Conservation (phyloP, 1,284 basidiomycete species). For the Fistulinella cinereoalba region DNA sequence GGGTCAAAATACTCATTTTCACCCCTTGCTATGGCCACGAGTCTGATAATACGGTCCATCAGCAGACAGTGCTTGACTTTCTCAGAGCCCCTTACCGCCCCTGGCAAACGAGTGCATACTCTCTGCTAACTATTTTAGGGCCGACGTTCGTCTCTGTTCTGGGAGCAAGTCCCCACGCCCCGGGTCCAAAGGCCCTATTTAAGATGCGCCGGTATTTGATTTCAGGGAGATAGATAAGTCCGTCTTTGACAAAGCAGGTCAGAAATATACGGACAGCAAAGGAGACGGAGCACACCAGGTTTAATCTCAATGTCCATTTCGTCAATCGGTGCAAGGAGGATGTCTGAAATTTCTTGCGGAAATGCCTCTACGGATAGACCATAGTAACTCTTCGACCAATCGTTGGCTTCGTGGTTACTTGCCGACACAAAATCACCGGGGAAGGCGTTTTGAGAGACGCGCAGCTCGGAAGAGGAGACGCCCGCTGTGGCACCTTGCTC, state of each 20-base stretch:
- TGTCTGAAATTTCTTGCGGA: conserved; percentile 67
- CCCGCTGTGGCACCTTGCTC: conserved; percentile 8
- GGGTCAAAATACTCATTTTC: conserved; percentile 98
- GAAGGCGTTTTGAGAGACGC: conserved; percentile 22
- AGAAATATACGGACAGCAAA: neutral
- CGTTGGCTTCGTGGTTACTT: conserved; percentile 39
- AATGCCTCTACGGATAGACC: conserved; percentile 84
- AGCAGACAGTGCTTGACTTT: neutral
- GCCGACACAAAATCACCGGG: conserved; percentile 28
- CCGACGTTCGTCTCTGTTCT: conserved; percentile 91
- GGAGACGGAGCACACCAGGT: conserved; percentile 58
- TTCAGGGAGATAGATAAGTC: conserved; percentile 93
- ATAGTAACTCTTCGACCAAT: conserved; percentile 89
- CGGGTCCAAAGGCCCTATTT: conserved; percentile 94
- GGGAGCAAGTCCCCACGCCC: conserved; percentile 96
- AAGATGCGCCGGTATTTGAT: conserved; percentile 97
- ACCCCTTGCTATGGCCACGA: conserved; percentile 89
- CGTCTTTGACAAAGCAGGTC: conserved; percentile 53
- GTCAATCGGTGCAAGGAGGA: conserved; percentile 75
- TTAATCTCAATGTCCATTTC: conserved; percentile 89
- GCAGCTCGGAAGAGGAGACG: conserved; percentile 5
- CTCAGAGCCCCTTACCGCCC: conserved; percentile 60
- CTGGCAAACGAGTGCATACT: conserved; percentile 93
- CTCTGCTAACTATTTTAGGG: conserved; percentile 85
- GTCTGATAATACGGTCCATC: conserved; percentile 42